Evolutionary conservation across 1,139 yeast species (phyloP), one percentile per base, ranked within the genome.

Genomic region (Pichia terricola): DNA sequence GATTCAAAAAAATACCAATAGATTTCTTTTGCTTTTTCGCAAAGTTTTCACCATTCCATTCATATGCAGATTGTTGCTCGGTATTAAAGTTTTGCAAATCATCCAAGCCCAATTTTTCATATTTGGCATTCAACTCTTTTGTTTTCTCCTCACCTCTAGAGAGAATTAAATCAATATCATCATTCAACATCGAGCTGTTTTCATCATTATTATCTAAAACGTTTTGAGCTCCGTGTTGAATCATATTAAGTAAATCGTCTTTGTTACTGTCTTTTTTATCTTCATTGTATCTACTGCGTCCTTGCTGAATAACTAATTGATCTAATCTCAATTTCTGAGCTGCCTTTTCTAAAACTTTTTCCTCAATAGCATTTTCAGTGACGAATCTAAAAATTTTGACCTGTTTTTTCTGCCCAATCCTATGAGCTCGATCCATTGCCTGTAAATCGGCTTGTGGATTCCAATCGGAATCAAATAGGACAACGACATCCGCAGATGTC

Each of bases 341-440:
- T 1, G 98, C 98, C 54, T 97, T 74, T 58, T 91, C 98, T 51
- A 91, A 67, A 27, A 91, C 96, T 59, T 91, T 91, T 61, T 91
- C 98, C 61, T 91, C 98, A 51, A 91, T 88, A 10, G 98, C 95
- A 64, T 87, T 82, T 58, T 91, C 97, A 4, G 97, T 89, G 34
- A 91, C 94, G 64, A 91, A 84, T 55, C 98, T 69, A 59, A 74
- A 89, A 5, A 91, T 97, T 53, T 80, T 78, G 6, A 91, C 98
- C 65, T 91, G 98, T 59, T 89, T 91, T 62, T 87, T 89, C 62
- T 91, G 98, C 9, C 98, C 98, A 59, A 91, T 91, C 68, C 98
- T 79, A 63, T 91, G 98, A 0, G 98, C 98, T 60, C 98, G 75
- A 63, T 91, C 98, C 98, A 91, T 91, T 1, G 98, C 97, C 65